Evolutionary conservation across 768 basidiomycete genomes (phyloP), one percentile per base, ranked within the genome.

Genomic region (Suillus ampliporus): DNA sequence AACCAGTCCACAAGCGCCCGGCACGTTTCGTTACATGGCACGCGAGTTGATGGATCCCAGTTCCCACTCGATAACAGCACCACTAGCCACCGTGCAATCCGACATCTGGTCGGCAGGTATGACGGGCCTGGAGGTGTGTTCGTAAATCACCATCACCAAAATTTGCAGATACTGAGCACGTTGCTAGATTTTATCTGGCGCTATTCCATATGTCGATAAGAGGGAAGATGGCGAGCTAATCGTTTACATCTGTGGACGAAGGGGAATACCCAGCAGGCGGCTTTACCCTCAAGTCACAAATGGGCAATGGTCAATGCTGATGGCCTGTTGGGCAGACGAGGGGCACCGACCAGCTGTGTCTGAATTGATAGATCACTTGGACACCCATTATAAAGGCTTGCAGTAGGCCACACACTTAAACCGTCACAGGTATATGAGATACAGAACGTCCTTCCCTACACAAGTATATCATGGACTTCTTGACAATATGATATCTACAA

Each of bases 11-110:
- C 26, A 19, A 26, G 63, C 64, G 3, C 76, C 76, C n/a, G 72
- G 72, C 17, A 80, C 79, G 7, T 69, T 72, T 41, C 71, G 79
- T 37, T 82, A 80, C 68, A 81, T 80, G 76, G 77, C 79, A 7
- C 68, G 68, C 4, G 80, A 81, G 58, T 68, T 81, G 48, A 57
- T 74, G 43, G 63, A 41, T 66, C 58, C 63, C 40, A 37, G 62
- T 37, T 40, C 54, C 58, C 57, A 28, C 62, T 64, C 23, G 57
- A 63, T 23, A 37, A 66, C 23, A 61, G 67, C 67, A 35, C 64
- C 58, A 28, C 62, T 60, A 28, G 60, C 67, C 15, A 77, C 78
- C 14, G 34, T 19, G 51, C 64, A 62, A 31, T 68, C 75, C 2
- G 79, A 80, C 63, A 61, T 73, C 14, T 80, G 78, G 79, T 76